Conservation (phyloP, 1,284 basidiomycete species). For the Trametes versicolor region DNA sequence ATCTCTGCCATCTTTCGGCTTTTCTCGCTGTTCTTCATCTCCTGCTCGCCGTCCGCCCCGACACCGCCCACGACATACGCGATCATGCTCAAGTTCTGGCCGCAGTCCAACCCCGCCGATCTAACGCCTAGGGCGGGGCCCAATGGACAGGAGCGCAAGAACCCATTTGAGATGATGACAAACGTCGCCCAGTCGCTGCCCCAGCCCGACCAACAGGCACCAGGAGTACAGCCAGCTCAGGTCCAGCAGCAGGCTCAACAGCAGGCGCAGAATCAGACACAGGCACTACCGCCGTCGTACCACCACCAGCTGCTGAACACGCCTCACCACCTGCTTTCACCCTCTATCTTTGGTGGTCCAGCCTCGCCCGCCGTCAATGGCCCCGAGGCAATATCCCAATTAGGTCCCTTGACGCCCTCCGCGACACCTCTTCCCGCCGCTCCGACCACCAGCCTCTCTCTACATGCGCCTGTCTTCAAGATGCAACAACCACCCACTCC, state of each 20-base stretch:
- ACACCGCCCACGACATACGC: conserved; percentile 15
- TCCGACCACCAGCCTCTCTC: conserved; percentile 77
- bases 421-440: conserved; percentile 59
- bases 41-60: conserved; percentile 22
- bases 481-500: conserved; percentile 72
- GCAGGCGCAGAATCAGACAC: conserved; percentile 27
- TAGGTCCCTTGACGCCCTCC: conserved; percentile 50
- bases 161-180: conserved; percentile 72
- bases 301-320: conserved; percentile 55
- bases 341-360: conserved; percentile 44
- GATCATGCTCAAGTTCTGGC: conserved; percentile 76
- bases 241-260: conserved; percentile 42
- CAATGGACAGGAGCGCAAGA: conserved; percentile 62
- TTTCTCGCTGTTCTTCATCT: conserved; percentile 7
- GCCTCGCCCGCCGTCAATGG: conserved; percentile 37
- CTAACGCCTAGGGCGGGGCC: conserved; percentile 73
- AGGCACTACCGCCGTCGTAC: conserved; percentile 37
- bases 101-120: conserved; percentile 66
- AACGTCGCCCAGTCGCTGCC: conserved; percentile 35
- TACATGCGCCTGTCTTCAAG: conserved; percentile 83
- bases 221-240: conserved; percentile 12
- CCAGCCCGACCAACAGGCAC: conserved; percentile 21
- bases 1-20: conserved; percentile 21
- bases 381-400: conserved; percentile 44
- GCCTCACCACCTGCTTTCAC: conserved; percentile 40